Base-by-base conservation (phyloP, 306 rosid genomes). In the Ziziphus jujuba region DNA sequence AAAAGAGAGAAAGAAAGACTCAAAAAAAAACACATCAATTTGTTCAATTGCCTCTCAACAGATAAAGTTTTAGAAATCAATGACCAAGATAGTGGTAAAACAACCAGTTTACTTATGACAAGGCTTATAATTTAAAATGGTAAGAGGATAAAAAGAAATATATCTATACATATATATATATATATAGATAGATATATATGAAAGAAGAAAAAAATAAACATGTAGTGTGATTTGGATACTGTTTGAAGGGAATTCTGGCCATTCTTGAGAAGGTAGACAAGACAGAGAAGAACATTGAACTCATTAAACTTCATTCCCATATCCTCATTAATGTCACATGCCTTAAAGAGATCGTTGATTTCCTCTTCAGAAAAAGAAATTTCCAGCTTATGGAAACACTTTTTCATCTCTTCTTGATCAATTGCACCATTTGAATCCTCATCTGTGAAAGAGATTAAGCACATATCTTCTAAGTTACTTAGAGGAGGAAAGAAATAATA, bases 201-300 rank as follows among this genome's bases (percentile, higher is more conserved):
- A 11, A 36, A 20, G 25, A 38, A 34, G 9, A 55, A 23, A 23
- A 13, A 7, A 21, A 56, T 14, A 64, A 65, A 28, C 5, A 65
- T 21, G 63, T 34, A 65, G 44, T 45, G 59, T 60, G 64, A 13
- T 43, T 57, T 15, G 95, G 96, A 89, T 92, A 92, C 95, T 1
- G 84, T 59, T 22, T 60, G 70, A 59, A 78, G 72, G 21, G 82
- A 78, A 25, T 74, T 35, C 3, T 87, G 84, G 67, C 82, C 92
- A 73, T 89, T 82, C 76, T 85, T 85, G 81, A 92, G 90, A 78
- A 92, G 92, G 72, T 84, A 79, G 59, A 90, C 93, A 21, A 93
- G 82, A 78, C 96, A 90, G 63, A 90, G 90, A 75, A 90, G 98
- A 52, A 93, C 98, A 66, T 90, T 83, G 83, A 93, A 93, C 82